Evolutionary conservation across 257 asterid genomes (phyloP).

Genomic region (Galeopsis tetrahit): DNA sequence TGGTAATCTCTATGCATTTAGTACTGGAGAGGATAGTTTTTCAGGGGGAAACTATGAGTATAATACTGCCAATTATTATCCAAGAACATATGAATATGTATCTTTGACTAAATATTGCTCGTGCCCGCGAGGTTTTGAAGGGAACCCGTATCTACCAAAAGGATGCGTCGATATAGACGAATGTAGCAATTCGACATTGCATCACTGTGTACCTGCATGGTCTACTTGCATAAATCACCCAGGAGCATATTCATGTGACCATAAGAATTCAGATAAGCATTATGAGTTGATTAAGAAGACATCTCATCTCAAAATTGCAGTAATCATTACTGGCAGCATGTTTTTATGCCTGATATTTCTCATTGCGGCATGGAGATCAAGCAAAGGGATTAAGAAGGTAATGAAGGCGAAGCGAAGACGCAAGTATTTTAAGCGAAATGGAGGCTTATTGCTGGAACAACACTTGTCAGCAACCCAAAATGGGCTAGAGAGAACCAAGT

Average conservation of each 20-base stretch:
- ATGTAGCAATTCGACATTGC: not conserved
- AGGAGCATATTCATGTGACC: not conserved
- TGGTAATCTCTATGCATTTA: not conserved
- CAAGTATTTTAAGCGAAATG: conserved; percentile 32
- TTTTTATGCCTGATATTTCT: not conserved
- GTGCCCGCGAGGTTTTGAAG: not conserved
- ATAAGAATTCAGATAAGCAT: too few species aligned
- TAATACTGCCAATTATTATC: not conserved
- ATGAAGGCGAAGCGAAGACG: conserved; percentile 14
- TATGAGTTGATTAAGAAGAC: too few species aligned
- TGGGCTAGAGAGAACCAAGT: conserved; percentile 30
- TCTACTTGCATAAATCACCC: conserved; percentile 20
- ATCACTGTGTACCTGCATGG: not conserved
- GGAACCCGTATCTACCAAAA: not conserved
- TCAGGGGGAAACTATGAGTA: conserved; percentile 24
- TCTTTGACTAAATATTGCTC: not conserved
- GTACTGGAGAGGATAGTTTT: not conserved
- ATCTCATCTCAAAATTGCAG: not conserved
- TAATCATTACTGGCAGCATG: conserved; percentile 26
- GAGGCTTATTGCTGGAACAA: conserved; percentile 39
- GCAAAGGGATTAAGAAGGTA: conserved; percentile 10
- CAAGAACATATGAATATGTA: too few species aligned
- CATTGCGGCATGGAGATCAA: conserved; percentile 25
- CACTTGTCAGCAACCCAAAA: conserved; percentile 32
- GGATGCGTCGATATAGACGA: conserved; percentile 16